Evolutionary conservation across 139 green algal species (phyloP), one percentile per base, ranked within the genome.

Genomic region (Picochlorum sp.): DNA sequence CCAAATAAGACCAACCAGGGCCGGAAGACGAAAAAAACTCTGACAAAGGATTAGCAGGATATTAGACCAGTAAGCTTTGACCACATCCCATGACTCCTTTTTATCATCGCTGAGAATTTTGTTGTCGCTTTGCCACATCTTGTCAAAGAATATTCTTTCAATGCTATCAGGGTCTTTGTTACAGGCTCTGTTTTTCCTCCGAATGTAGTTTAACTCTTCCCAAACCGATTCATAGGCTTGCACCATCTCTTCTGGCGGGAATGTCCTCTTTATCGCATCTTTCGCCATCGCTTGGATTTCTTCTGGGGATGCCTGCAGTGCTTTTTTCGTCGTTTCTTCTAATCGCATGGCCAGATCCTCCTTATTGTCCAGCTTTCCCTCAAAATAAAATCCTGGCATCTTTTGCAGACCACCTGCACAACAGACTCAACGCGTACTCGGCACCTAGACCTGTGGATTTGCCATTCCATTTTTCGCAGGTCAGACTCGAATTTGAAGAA

Each of bases 311-410:
- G 24, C 22, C 3, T 30, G 16, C 35, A 60, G 53, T 51, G 53
- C 53, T 13, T 60, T 24, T n/a, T 18, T 16, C 12, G 13, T 18
- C 14, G 53, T 9, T 24, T n/a, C 9, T 10, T 47, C 30, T 5
- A 37, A 56, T 41, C 44, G 64, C 14, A 52, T 37, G 5, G 50
- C 68, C 33, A 74, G 50, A 53, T 66, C 55, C 6, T 57, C n/a
- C 1, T 33, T 20, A 44, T 52, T 52, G 55, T 57, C 65, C 13
- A 63, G 26, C 50, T 56, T 50, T 25, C 47, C 56, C 28, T 31
- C 22, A 55, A 69, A 76, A 50, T 76, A 76, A 36, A 67, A 66
- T 36, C 69, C 69, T 10, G 67, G 67, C 67, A 75, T 74, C 63
- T 74, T 74, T 58, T 66, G 57, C 14, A 74, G 61, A 3, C 63